A percentile compares a stretch with the other conserved stretches of the same genome.
Evolutionary conservation across 768 basidiomycete species (phyloP).

Genomic region (Mycena belliarum): DNA sequence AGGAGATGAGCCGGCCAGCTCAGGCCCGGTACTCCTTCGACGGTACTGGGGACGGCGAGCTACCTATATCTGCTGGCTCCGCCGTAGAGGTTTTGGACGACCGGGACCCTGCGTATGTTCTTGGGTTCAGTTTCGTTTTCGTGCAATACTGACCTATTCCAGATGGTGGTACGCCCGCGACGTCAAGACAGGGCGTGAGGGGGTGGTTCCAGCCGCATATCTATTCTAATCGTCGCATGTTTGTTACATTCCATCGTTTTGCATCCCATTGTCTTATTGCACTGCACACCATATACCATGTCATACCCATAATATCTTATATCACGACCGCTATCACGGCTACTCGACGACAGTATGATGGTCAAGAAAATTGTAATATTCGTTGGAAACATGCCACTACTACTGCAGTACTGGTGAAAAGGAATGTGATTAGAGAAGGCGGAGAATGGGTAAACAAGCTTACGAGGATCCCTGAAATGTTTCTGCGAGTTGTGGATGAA

Average conservation of each 20-base stretch:
- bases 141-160: neutral
- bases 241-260: conserved; percentile 12
- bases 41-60: conserved; percentile 75
- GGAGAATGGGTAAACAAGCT: conserved; percentile 31
- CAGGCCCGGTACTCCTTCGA: conserved; percentile 86
- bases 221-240: conserved; percentile 59
- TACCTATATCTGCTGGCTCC: conserved; percentile 65
- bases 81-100: conserved; percentile 81
- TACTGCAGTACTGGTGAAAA: conserved; percentile 33
- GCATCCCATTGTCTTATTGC: conserved; percentile 6
- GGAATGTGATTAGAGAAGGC: conserved; percentile 5
- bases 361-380: too few relatives aligned
- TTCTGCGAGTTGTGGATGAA: conserved; percentile 87
- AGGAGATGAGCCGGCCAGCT: conserved; percentile 72
- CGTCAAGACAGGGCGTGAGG: conserved; percentile 75
- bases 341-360: too few relatives aligned
- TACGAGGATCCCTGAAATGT: conserved; percentile 78
- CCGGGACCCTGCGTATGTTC: conserved; percentile 70
- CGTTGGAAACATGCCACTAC: neutral
- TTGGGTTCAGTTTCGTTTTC: too few relatives aligned
- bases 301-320: conserved; percentile 19
- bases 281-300: conserved; percentile 21
- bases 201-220: conserved; percentile 91
- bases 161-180: conserved; percentile 97
- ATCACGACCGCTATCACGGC: conserved; percentile 8